Percentiles rank a stretch among this genome's conserved stretches.
phyloP scores from a whole-genome alignment of 2,329 filamentous ascomycete genomes.

The Didymosphaeria variabile region DNA sequence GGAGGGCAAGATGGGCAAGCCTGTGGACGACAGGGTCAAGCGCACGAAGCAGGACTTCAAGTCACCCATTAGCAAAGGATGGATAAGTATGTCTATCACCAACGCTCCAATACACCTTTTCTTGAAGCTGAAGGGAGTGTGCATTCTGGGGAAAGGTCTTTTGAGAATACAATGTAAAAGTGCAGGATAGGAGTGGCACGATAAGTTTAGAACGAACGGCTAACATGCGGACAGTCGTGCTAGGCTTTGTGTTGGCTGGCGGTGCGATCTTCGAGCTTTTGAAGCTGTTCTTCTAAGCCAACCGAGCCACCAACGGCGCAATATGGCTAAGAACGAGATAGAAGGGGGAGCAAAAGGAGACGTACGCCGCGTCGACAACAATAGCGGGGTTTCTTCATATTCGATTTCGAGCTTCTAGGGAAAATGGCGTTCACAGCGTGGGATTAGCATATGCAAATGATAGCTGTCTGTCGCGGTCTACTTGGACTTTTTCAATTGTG shows the following conservation, averaged over 20 bases:
- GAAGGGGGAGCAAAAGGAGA: too few species aligned
- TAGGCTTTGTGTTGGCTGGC: conserved; percentile 71
- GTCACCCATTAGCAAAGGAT: conserved; percentile 64
- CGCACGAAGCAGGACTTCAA: conserved; percentile 62
- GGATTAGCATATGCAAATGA: conserved; percentile 1
- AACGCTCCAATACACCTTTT: background rate
- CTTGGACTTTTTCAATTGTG: background rate
- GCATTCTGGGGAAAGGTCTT: background rate
- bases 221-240: conserved; percentile 56
- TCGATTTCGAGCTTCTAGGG: conserved; percentile 2
- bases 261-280: conserved; percentile 68
- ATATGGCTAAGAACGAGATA: too few species aligned
- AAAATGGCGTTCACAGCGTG: conserved; percentile 6
- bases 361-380: too few species aligned
- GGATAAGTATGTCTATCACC: conserved; percentile 63
- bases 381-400: background rate
- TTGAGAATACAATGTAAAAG: background rate
- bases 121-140: background rate
- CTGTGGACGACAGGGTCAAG: conserved; percentile 50
- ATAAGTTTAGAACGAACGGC: background rate
- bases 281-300: conserved; percentile 54
- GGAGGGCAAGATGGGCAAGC: conserved; percentile 77
- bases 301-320: background rate
- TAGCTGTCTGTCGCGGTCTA: background rate
- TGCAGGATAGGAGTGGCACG: background rate